phyloP scores from a whole-genome alignment of 257 asterid species.

The Anisodus tanguticus region DNA sequence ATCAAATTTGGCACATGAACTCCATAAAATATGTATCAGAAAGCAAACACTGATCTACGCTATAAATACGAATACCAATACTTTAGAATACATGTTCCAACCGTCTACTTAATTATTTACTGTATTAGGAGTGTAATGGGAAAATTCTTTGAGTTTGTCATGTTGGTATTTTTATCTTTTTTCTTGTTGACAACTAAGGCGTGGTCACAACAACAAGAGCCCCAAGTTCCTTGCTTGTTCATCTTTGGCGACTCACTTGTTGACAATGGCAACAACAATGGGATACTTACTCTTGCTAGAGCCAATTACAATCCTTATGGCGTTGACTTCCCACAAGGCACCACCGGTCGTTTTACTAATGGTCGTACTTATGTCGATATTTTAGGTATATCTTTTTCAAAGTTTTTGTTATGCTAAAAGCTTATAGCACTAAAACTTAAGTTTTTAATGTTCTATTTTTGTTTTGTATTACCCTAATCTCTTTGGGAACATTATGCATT shows the following conservation, averaged over 20 bases:
- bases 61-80: slow-evolving; percentile 10
- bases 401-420: not conserved
- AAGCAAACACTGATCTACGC: not conserved
- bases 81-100: not conserved
- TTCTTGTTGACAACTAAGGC: slow-evolving; percentile 39
- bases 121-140: slow-evolving; percentile 31
- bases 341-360: slow-evolving; percentile 86
- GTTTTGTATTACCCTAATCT: not conserved
- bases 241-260: slow-evolving; percentile 90
- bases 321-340: slow-evolving; percentile 75
- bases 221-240: slow-evolving; percentile 72
- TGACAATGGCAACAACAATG: slow-evolving; percentile 90
- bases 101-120: not conserved
- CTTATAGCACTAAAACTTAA: not conserved
- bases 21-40: slow-evolving; percentile 9
- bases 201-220: slow-evolving; percentile 52
- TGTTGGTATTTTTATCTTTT: slow-evolving; percentile 40
- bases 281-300: slow-evolving; percentile 68
- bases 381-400: slow-evolving; percentile 49
- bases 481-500: not conserved
- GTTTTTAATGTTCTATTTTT: not conserved
- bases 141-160: slow-evolving; percentile 23
- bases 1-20: slow-evolving; percentile 29
- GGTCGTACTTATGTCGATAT: slow-evolving; percentile 85
- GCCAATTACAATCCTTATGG: slow-evolving; percentile 91